Conservation (phyloP, 139 green algal genomes). For the Chlorella vulgaris region DNA sequence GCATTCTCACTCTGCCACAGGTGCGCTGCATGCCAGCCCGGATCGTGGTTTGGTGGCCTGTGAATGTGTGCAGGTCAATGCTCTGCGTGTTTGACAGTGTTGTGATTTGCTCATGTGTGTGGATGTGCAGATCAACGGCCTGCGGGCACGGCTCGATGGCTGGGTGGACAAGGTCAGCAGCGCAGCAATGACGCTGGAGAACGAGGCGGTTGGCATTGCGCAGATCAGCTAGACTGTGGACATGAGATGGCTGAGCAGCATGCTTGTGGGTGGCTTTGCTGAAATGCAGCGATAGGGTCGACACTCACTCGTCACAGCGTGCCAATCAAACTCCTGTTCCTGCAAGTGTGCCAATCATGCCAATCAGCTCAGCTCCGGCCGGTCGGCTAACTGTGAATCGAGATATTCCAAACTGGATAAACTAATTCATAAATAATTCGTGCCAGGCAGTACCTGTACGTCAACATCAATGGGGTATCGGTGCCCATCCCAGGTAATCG, state of each 20-base stretch:
- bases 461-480: too few species aligned
- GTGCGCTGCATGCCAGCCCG: not conserved
- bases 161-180: constrained; percentile 88
- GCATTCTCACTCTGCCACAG: constrained; percentile 83
- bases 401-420: too few species aligned
- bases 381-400: too few species aligned
- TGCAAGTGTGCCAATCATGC: too few species aligned
- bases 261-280: not conserved
- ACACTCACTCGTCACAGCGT: too few species aligned
- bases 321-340: too few species aligned
- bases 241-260: not conserved
- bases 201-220: constrained; percentile 69
- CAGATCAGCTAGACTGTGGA: constrained; percentile 14
- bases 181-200: constrained; percentile 63
- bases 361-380: too few species aligned
- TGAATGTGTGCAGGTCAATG: not conserved
- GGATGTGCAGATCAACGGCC: constrained; percentile 42
- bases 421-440: too few species aligned
- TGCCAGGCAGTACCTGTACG: too few species aligned
- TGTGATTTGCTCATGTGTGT: not conserved
- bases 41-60: not conserved
- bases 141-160: constrained; percentile 76
- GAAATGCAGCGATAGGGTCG: too few species aligned
- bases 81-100: not conserved
- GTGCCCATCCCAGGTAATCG: too few species aligned